Base-by-base conservation (phyloP, 495 filamentous ascomycete genomes). In the Podospora bellae-mahoneyi region DNA sequence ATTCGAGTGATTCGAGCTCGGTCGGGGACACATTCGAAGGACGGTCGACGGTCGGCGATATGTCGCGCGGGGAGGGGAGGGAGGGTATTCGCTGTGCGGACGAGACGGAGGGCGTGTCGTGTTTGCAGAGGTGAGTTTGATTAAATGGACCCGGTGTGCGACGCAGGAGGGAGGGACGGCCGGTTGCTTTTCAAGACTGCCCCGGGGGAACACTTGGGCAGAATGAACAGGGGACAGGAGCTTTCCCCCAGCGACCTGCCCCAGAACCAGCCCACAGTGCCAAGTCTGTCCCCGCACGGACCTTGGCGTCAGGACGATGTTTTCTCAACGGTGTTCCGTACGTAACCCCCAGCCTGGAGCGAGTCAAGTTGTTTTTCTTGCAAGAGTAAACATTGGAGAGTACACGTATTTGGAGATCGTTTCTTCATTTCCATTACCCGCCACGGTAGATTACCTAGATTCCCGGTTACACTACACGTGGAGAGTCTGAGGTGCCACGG, bases 101-200 rank as follows among this genome's bases (percentile, higher is more conserved):
- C 67, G 54, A 64, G 53, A 61, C 58, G 13, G 39, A 9, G 9
- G 39, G 39, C 59, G 66, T 65, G 62, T 71, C 59, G 66, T 66
- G 59, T 66, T 62, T 44, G 61, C 19, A 27, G 60, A 61, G 54
- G 57, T 32, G 23, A 69, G 62, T 66, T 69, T 69, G 70, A 65
- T 69, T 62, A 66, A 71, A 71, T 68, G 68, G 70, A 61, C 54
- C 67, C 65, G 57, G 65, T 62, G 72, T 70, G 67, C 55, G 67
- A 75, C 71, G 66, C 61, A 71, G 34, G 61, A 62, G 67, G 67
- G 56, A 67, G 68, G 62, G 68, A 70, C 60, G 64, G 64, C 65
- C 61, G 67, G 65, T 62, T 53, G 68, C 67, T 70, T 71, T 72
- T 71, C 67, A 69, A 69, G 48, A 64, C 62, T 68, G 65, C 20